Conservation (phyloP, 805 yeast genomes). For the Metschnikowia peoriensis region DNA sequence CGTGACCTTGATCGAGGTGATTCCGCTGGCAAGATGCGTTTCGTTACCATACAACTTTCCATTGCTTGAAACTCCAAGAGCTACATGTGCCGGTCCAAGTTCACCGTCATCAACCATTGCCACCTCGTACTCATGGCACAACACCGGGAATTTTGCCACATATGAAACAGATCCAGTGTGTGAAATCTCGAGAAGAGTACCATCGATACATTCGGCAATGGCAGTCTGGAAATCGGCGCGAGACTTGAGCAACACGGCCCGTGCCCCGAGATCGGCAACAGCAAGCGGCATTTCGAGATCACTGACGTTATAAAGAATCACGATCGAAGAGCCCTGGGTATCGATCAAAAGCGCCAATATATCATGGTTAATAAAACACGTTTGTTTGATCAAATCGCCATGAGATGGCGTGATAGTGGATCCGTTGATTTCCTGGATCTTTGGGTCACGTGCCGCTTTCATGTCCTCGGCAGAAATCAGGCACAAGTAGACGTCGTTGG, state of each 20-base stretch:
- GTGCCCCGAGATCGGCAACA: slow-evolving; percentile 23
- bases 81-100: slow-evolving; percentile 26
- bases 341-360: slow-evolving; percentile 61
- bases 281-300: slow-evolving; percentile 3
- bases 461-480: slow-evolving; percentile 51
- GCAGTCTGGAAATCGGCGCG: slow-evolving; percentile 50
- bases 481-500: slow-evolving; percentile 23
- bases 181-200: slow-evolving; percentile 47
- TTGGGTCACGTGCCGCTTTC: slow-evolving; percentile 49
- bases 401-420: slow-evolving; percentile 31
- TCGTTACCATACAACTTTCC: slow-evolving; percentile 74
- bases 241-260: slow-evolving; percentile 56
- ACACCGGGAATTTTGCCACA: slow-evolving; percentile 60
- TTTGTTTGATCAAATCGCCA: slow-evolving; percentile 57
- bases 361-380: slow-evolving; percentile 53
- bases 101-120: slow-evolving; percentile 21
- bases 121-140: slow-evolving; percentile 60
- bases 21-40: slow-evolving; percentile 62
- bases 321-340: slow-evolving; percentile 46
- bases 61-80: slow-evolving; percentile 71
- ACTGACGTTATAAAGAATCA: slow-evolving; percentile 49
- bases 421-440: slow-evolving; percentile 28
- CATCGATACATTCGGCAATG: slow-evolving; percentile 63
- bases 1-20: slow-evolving; percentile 76
- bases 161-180: slow-evolving; percentile 26